phyloP scores from a whole-genome alignment of 768 basidiomycete species.

The Mycena latifolia region DNA sequence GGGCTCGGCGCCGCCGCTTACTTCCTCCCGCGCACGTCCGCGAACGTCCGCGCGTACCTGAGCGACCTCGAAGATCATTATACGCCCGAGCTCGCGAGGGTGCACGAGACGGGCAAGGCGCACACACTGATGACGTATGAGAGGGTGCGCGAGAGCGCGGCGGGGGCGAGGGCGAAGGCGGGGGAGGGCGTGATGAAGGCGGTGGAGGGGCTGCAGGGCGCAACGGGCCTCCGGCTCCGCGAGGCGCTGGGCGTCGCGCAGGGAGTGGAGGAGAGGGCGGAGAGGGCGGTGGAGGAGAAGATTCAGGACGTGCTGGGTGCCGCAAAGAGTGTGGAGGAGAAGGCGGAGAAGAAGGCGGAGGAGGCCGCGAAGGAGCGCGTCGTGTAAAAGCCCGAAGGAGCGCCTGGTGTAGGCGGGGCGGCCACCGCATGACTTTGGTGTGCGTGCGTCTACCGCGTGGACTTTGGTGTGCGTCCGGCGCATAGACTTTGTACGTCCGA shows the following conservation, averaged over 20 bases:
- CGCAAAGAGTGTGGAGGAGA: too few relatives aligned
- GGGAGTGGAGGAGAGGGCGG: neutral
- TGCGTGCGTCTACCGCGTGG: too few relatives aligned
- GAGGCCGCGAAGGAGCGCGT: too few relatives aligned
- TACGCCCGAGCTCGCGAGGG: slow-evolving; percentile 75
- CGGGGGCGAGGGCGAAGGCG: slow-evolving; percentile 60
- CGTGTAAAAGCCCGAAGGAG: too few relatives aligned
- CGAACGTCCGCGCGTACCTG: slow-evolving; percentile 76
- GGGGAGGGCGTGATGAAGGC: slow-evolving; percentile 56
- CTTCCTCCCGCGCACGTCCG: slow-evolving; percentile 88
- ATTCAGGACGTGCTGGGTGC: too few relatives aligned
- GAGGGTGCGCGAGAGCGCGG: slow-evolving; percentile 64
- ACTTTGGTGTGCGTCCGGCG: too few relatives aligned
- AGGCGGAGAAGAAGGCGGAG: too few relatives aligned
- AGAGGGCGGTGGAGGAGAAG: too few relatives aligned
- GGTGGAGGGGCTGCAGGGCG: slow-evolving; percentile 68
- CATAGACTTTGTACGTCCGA: too few relatives aligned
- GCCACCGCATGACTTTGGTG: too few relatives aligned
- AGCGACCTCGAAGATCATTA: slow-evolving; percentile 78
- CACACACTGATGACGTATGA: slow-evolving; percentile 75
- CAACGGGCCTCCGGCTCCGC: too few relatives aligned
- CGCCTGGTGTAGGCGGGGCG: too few relatives aligned
- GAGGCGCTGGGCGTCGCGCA: slow-evolving; percentile 66
- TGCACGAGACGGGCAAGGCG: slow-evolving; percentile 73
- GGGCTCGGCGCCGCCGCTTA: slow-evolving; percentile 77